These are phyloP conservation scores for Neoscytalidium dimidiatum DNA, from an alignment of 2,329 filamentous ascomycete genomes.

Conservation along the genomic window DNA sequence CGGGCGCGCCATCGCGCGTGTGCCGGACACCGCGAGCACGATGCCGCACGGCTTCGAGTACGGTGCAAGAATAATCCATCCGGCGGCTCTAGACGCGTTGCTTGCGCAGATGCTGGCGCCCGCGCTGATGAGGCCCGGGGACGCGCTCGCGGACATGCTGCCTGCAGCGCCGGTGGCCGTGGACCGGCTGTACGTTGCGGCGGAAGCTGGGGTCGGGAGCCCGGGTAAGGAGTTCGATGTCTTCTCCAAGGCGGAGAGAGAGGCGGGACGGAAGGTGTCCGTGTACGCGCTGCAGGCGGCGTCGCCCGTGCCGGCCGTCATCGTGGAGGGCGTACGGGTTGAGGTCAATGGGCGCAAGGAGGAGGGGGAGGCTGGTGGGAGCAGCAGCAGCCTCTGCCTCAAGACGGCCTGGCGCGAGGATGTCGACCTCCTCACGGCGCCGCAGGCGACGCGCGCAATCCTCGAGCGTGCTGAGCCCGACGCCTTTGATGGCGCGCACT, in stretches of 20 bases:
- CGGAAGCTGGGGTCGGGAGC: background rate
- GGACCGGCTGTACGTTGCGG: background rate
- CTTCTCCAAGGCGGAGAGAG: background rate
- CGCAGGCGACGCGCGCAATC: background rate
- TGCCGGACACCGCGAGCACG: background rate
- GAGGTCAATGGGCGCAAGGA: too few species aligned
- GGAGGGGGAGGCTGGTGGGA: too few species aligned
- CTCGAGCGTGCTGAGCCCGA: background rate
- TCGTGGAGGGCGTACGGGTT: background rate
- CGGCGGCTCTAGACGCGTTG: slow-evolving; percentile 25
- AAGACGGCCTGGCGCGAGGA: background rate
- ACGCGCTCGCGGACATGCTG: background rate
- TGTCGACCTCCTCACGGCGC: background rate
- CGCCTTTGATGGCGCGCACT: background rate
- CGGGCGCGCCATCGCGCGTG: slow-evolving; percentile 23
- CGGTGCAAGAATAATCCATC: slow-evolving; percentile 25
- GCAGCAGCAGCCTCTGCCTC: too few species aligned
- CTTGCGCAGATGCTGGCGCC: slow-evolving; percentile 24
- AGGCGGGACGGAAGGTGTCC: background rate
- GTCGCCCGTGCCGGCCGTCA: background rate
- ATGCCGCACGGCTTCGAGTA: slow-evolving; percentile 9
- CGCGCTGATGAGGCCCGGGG: background rate
- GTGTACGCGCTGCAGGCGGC: background rate
- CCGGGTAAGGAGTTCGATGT: background rate
- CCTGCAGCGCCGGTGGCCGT: background rate